A percentile compares a stretch with the other conserved stretches of the same genome.
phyloP scores from a whole-genome alignment of 164 flowering plant genomes.

The Houttuynia cordata region DNA sequence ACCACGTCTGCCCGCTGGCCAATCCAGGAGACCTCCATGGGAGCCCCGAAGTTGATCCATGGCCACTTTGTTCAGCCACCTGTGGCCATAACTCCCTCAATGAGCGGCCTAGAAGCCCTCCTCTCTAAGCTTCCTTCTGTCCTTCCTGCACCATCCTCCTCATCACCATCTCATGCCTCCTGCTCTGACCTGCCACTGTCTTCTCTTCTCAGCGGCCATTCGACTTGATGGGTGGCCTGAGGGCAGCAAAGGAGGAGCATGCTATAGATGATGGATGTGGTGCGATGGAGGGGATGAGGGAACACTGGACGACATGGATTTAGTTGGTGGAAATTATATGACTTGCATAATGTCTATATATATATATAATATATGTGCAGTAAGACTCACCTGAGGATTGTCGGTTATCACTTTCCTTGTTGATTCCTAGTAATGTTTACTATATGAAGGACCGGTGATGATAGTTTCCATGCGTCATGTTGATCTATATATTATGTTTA shows the following conservation, averaged over 20 bases:
- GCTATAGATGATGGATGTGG: not conserved
- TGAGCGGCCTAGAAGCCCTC: not conserved
- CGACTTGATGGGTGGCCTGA: not conserved
- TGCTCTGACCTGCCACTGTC: too few relatives aligned
- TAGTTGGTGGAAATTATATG: not conserved
- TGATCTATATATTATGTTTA: too few relatives aligned
- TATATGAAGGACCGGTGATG: too few relatives aligned
- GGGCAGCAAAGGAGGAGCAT: not conserved
- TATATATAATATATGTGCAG: too few relatives aligned
- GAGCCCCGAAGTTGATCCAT: not conserved
- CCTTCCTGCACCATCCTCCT: not conserved
- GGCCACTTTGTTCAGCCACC: slow-evolving; percentile 7
- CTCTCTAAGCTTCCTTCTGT: not conserved
- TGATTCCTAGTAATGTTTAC: too few relatives aligned
- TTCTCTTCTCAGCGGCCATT: not conserved
- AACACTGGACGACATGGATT: not conserved
- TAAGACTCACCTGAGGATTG: too few relatives aligned
- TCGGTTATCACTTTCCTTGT: too few relatives aligned
- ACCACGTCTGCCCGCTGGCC: slow-evolving; percentile 32
- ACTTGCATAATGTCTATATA: too few relatives aligned
- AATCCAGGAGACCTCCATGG: not conserved
- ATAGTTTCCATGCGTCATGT: too few relatives aligned
- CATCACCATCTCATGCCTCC: not conserved
- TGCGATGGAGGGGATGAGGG: not conserved
- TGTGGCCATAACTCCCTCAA: not conserved